Conservation (phyloP, 768 basidiomycete genomes). For the Candolleomyces efflorescens region DNA sequence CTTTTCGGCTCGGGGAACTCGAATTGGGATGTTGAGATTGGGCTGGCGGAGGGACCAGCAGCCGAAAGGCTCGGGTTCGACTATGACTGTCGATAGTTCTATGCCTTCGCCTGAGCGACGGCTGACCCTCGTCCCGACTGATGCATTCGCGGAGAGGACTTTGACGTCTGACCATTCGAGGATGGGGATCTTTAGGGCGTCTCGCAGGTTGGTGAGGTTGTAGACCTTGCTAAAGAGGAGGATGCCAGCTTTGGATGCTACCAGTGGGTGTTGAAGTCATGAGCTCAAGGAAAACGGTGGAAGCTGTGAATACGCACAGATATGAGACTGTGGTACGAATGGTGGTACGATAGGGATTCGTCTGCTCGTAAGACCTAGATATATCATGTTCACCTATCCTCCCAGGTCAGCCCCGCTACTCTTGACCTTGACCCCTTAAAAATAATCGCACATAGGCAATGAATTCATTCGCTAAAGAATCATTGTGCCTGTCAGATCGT, state of each 20-base stretch:
- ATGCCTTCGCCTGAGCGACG: background rate
- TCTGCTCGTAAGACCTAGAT: slow-evolving; percentile 1
- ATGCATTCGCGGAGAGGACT: background rate
- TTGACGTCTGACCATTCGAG: slow-evolving; percentile 9
- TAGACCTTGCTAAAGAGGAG: slow-evolving; percentile 2
- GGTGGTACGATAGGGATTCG: slow-evolving; percentile 7
- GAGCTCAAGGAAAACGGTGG: too few species aligned
- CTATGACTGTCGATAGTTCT: background rate
- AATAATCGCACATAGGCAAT: background rate
- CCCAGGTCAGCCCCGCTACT: too few species aligned
- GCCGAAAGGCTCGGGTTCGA: slow-evolving; percentile 1
- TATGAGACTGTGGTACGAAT: background rate
- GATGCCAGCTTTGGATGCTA: background rate
- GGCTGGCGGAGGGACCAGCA: slow-evolving; percentile 1
- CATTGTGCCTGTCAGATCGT: background rate
- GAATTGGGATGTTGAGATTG: background rate
- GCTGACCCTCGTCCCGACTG: background rate
- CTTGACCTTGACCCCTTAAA: too few species aligned
- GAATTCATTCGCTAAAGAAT: background rate
- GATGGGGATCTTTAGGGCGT: background rate
- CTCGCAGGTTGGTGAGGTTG: background rate
- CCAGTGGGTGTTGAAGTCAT: background rate
- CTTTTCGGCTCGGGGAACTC: background rate
- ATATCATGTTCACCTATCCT: slow-evolving; percentile 5
- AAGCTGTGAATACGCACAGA: background rate